Percentiles rank a stretch among this genome's conserved stretches.
These are phyloP conservation scores for Chrysochromulina tobinii DNA, from an alignment of 78 protist genomes.

Conservation along the genomic window DNA sequence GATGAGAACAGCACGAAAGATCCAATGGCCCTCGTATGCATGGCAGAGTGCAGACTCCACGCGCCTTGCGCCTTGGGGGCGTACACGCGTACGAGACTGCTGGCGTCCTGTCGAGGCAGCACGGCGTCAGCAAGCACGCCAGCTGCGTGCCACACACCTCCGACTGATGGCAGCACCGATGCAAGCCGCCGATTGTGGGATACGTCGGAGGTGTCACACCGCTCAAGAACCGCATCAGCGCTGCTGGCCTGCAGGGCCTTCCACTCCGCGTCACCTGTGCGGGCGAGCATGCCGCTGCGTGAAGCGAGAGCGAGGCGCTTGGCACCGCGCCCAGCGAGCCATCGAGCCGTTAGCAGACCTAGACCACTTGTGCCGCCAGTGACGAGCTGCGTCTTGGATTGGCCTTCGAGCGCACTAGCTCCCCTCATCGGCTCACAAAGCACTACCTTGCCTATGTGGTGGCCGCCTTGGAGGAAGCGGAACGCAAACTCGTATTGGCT, in stretches of 20 bases:
- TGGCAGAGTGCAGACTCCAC: not conserved
- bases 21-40: too few relatives aligned
- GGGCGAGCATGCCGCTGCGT: not conserved
- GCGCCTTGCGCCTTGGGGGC: not conserved
- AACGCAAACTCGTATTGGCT: not conserved
- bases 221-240: too few relatives aligned
- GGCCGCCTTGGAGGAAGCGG: slow-evolving; percentile 6
- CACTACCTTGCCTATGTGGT: slow-evolving; percentile 20
- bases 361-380: slow-evolving; percentile 40
- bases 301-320: not conserved
- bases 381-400: not conserved
- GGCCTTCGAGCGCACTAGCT: too few relatives aligned
- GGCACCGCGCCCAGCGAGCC: slow-evolving; percentile 11
- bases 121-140: not conserved
- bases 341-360: not conserved
- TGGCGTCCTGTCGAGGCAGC: not conserved
- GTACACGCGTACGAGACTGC: not conserved
- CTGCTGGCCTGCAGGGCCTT: not conserved
- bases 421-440: not conserved
- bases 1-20: not conserved
- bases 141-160: not conserved
- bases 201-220: too few relatives aligned
- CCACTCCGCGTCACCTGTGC: not conserved
- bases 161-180: not conserved
- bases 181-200: too few relatives aligned